Base-by-base conservation (phyloP, 345 rosid genomes). In the Psidium friedrichsthalianum region DNA sequence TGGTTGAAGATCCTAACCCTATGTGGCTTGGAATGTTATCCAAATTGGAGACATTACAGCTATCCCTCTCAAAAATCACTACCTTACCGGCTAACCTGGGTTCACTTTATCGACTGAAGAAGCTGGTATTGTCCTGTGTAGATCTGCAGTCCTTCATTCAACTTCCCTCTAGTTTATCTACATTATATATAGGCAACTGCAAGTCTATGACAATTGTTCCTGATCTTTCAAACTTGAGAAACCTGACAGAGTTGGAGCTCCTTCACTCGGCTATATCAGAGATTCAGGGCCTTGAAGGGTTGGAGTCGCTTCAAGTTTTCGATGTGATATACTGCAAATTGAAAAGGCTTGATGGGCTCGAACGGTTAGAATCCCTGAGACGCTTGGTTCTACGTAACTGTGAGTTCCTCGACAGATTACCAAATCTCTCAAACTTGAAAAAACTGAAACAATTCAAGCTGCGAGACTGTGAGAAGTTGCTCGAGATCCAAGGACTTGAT, bases 51-150 rank as follows among this genome's bases (percentile, higher is more conserved):
- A 86, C 83, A 10, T 69, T 86, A 32, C 88, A 86, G 85, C 56
- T 86, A 13, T 86, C 85, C 22, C 74, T 86, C 69, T 83, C 85
- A 13, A 86, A 56, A 78, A 74, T 86, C 27, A 83, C 85, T 16
- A 78, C 88, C 32, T 53, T 86, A 14, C 76, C 88, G 2, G 44
- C 4, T n/a, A 80, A 86, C 9, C 1, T 86, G n/a, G 27, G 74
- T 80, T 78, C 74, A 8, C 83, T 83, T 52, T 51, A 55, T 51
- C 83, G 85, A 44, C 88, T 86, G 25, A 86, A 82, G 82, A 86
- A 86, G 22, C 87, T 86, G 51, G 87, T 86, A 7, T 83, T 86
- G 82, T 86, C 85, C 24, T 86, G 87, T 64, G 85, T 86, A 8
- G 85, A 86, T 74, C 87, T 86, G 27, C 83, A 86, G 51, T 51